Conservation (phyloP, 1,284 basidiomycete species). For the Ustilago tritici region DNA sequence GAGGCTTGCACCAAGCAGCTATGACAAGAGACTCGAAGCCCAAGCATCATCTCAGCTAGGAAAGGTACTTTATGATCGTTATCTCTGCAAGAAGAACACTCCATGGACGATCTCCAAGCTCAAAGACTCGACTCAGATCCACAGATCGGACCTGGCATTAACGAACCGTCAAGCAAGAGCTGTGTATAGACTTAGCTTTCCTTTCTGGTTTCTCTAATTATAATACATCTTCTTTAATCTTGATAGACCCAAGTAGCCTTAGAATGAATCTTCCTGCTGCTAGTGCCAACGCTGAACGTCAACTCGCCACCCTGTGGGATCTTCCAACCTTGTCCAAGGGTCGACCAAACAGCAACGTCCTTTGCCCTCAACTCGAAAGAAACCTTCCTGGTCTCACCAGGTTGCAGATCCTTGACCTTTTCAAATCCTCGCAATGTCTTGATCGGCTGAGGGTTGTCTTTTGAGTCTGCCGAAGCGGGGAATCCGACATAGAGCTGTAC, state of each 20-base stretch:
- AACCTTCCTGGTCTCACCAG: constrained; percentile 46
- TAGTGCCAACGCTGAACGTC: constrained; percentile 32
- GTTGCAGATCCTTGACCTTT: constrained; percentile 34
- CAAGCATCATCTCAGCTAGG: neutral
- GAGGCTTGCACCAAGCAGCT: constrained; percentile 6
- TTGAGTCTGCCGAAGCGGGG: constrained; percentile 25
- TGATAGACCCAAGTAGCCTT: constrained; percentile 14
- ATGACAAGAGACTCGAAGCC: neutral
- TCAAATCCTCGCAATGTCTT: constrained; percentile 60
- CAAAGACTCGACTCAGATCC: neutral
- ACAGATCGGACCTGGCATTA: neutral
- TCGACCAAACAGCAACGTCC: constrained; percentile 47
- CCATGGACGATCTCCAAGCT: neutral
- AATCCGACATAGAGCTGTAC: constrained; percentile 70
- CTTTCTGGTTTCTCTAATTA: neutral
- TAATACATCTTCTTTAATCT: neutral
- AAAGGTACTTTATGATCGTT: constrained; percentile 4
- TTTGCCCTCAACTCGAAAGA: constrained; percentile 42
- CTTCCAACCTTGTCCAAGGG: constrained; percentile 39
- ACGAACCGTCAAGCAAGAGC: neutral
- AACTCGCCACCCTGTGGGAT: constrained; percentile 36
- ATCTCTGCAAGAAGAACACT: neutral
- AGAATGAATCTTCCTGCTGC: constrained; percentile 26
- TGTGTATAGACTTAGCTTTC: neutral
- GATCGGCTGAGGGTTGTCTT: constrained; percentile 43